These are phyloP conservation scores for Mycena sanguinolenta DNA, from an alignment of 768 basidiomycete genomes.

Conservation along the genomic window DNA sequence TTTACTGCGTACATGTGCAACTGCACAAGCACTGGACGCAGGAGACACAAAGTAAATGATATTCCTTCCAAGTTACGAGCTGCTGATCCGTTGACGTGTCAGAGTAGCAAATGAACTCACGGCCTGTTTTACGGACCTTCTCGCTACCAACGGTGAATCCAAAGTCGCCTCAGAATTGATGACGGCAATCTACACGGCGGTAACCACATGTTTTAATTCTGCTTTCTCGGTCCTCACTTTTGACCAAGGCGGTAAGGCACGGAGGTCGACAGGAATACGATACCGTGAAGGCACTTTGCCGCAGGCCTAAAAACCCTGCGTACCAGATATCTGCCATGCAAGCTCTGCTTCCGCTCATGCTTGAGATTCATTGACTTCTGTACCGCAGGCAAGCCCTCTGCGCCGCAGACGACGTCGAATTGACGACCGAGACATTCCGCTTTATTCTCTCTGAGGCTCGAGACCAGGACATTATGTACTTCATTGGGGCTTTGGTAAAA, in stretches of 20 bases:
- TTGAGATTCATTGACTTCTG: slow-evolving; percentile 25
- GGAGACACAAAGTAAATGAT: slow-evolving; percentile 54
- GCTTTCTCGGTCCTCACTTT: slow-evolving; percentile 1
- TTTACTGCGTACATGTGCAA: slow-evolving; percentile 72
- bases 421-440: slow-evolving; percentile 62
- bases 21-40: slow-evolving; percentile 58
- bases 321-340: slow-evolving; percentile 32
- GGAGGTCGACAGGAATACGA: slow-evolving; percentile 30
- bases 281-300: slow-evolving; percentile 19
- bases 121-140: slow-evolving; percentile 27
- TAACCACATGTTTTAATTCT: slow-evolving; percentile 12
- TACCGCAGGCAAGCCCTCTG: slow-evolving; percentile 61
- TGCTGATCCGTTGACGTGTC: slow-evolving; percentile 1
- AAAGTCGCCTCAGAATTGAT: slow-evolving; percentile 13
- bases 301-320: slow-evolving; percentile 25
- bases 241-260: slow-evolving; percentile 10
- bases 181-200: slow-evolving; percentile 26
- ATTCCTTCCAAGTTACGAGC: slow-evolving; percentile 9
- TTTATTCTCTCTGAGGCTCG: slow-evolving; percentile 54
- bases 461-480: slow-evolving; percentile 60
- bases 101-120: slow-evolving; percentile 70
- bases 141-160: slow-evolving; percentile 7
- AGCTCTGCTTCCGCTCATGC: slow-evolving; percentile 28
- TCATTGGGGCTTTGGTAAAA: slow-evolving; percentile 55
- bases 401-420: slow-evolving; percentile 54